These are phyloP conservation scores for Hypoxylon trugodes DNA, from an alignment of 495 filamentous ascomycete species.

Conservation along the genomic window DNA sequence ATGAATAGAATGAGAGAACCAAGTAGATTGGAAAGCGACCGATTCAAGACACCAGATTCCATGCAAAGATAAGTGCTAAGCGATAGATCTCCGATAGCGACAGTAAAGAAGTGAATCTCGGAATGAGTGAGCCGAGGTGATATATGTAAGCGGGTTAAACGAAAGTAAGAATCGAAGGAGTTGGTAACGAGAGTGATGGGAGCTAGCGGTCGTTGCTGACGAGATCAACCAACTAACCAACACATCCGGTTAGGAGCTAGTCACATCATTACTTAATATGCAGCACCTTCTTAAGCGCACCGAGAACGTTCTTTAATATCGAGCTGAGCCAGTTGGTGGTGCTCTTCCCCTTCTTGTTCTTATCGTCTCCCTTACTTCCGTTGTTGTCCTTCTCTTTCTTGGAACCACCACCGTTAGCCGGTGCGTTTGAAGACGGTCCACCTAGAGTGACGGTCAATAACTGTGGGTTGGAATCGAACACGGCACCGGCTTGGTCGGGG, in stretches of 20 bases:
- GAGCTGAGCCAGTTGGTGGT: background rate
- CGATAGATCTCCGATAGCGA: background rate
- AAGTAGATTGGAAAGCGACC: no score
- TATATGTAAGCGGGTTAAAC: background rate
- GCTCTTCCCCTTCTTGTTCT: background rate
- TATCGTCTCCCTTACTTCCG: background rate
- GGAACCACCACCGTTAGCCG: slow-evolving; percentile 33
- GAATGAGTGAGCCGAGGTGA: no score
- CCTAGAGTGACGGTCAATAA: slow-evolving; percentile 71
- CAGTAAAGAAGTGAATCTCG: background rate
- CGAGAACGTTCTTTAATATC: slow-evolving; percentile 18
- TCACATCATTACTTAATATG: slow-evolving; percentile 4
- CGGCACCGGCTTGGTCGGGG: slow-evolving; percentile 68
- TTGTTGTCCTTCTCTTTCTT: slow-evolving; percentile 16
- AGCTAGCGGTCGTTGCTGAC: no score
- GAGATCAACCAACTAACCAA: background rate
- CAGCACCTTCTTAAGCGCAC: slow-evolving; percentile 23
- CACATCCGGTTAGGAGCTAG: background rate
- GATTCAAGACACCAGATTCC: slow-evolving; percentile 20
- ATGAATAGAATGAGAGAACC: background rate
- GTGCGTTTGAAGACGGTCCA: slow-evolving; percentile 53
- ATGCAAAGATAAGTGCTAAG: slow-evolving; percentile 1
- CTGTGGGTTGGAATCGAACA: slow-evolving; percentile 64
- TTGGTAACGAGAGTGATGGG: no score
- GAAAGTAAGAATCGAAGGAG: slow-evolving; percentile 10